Evolutionary conservation across 176 grass and related monocot genomes (phyloP), one percentile per base, ranked within the genome.

Genomic region (Saccharum spontaneum): DNA sequence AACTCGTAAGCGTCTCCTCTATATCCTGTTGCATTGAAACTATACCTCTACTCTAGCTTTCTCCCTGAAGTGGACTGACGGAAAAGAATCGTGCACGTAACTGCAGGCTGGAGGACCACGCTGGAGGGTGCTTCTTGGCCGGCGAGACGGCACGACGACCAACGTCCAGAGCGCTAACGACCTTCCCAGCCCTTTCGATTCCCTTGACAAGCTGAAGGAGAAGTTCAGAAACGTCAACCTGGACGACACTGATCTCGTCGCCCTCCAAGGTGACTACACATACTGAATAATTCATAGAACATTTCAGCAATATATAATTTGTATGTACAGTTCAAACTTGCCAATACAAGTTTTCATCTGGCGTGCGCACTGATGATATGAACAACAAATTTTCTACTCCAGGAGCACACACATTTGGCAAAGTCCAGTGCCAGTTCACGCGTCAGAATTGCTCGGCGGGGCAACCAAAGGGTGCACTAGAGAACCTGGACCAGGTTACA

Each of bases 171-270:
- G 65, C 40, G 88, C 92, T 9, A 77, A 46, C 8, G 62, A 74
- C n/a, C 83, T 94, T 7, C 92, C 92, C 4, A 83, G 55, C 75
- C 84, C 84, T 55, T 89, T 78, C 20, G 86, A 91, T 57, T 15
- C 66, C n/a, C 50, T 89, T 1, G 26, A 22, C 34, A 40, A 10
- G 3, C 89, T 94, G 57, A 65, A 89, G 43, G 14, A 54, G 18
- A 94, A 94, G 64, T 94, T 94, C 84, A 69, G 75, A 10, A 78
- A 52, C 41, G 26, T 94, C 26, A 77, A 77, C 52, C 91, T 90
- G 11, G 34, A 78, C 41, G 36, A 83, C 64, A 78, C 77, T 22
- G 88, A 93, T 71, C 91, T 93, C 16, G 81, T 81, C 11, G 34
- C 88, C 45, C 70, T 93, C 54, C 84, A 88, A 84, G 91, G 91